Conservation (phyloP, 2,329 filamentous ascomycete species). For the Xylaria sp. region DNA sequence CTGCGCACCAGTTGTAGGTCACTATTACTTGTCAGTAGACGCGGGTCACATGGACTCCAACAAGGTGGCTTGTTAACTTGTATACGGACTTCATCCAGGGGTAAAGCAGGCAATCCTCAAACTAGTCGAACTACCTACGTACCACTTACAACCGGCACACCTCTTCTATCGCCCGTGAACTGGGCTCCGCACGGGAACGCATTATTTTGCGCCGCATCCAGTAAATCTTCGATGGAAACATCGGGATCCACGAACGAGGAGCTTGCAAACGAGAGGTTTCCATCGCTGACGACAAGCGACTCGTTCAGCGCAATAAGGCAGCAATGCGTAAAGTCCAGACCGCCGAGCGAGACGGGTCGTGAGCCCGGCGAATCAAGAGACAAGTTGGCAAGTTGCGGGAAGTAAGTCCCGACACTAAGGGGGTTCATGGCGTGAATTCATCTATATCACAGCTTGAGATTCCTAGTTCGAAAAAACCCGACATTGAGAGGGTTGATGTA, state of each 20-base stretch:
- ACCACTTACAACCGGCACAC: constrained; percentile 40
- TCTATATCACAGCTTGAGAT: background rate
- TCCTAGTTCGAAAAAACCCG: too few species aligned
- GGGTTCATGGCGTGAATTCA: constrained; percentile 8
- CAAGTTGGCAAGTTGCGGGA: constrained; percentile 44
- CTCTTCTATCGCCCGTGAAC: constrained; percentile 39
- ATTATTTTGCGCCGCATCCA: constrained; percentile 31
- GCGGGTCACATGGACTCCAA: background rate
- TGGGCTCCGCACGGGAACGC: constrained; percentile 46
- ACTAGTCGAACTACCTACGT: constrained; percentile 1
- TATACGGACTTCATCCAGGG: background rate
- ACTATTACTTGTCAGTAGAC: constrained; percentile 30
- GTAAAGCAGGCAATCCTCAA: background rate
- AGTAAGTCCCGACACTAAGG: constrained; percentile 34
- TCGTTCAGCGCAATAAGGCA: constrained; percentile 45
- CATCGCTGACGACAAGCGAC: constrained; percentile 38
- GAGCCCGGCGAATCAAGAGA: constrained; percentile 27
- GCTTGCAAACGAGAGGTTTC: constrained; percentile 41
- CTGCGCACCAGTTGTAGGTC: constrained; percentile 47
- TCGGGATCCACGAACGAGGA: constrained; percentile 41
- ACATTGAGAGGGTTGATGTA: too few species aligned
- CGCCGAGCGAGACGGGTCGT: constrained; percentile 38
- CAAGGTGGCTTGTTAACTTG: background rate
- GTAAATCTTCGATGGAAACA: constrained; percentile 37
- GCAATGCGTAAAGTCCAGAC: constrained; percentile 48